These are phyloP conservation scores for Fusarium fujikuroi DNA, from an alignment of 2,329 filamentous ascomycete species.

Conservation along the genomic window DNA sequence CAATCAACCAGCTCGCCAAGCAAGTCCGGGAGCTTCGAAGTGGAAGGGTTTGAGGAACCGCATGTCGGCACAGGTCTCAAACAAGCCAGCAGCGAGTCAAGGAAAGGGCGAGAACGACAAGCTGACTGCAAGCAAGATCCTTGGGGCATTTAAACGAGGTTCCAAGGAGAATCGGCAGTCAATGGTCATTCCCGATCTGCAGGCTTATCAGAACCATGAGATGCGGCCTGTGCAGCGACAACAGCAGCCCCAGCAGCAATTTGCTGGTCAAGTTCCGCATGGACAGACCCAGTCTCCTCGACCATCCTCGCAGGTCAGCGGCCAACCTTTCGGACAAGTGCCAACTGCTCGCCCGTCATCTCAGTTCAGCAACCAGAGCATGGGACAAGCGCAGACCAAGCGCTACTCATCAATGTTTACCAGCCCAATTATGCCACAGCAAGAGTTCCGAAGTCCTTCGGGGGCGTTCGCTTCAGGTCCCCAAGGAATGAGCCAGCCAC, in stretches of 20 bases:
- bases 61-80: constrained; percentile 46
- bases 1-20: constrained; percentile 27
- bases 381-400: constrained; percentile 27
- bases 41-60: constrained; percentile 51
- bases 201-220: constrained; percentile 37
- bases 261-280: constrained; percentile 11
- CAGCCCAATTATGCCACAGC: constrained; percentile 28
- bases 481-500: constrained; percentile 18
- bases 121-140: constrained; percentile 43
- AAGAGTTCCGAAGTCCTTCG: constrained; percentile 22
- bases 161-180: constrained; percentile 45
- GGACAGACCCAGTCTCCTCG: constrained; percentile 18
- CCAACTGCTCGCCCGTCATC: constrained; percentile 24
- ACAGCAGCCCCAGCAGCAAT: constrained; percentile 20
- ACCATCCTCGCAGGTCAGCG: constrained; percentile 20
- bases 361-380: constrained; percentile 24
- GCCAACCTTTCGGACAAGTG: constrained; percentile 25
- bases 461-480: constrained; percentile 4
- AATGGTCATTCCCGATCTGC: constrained; percentile 20
- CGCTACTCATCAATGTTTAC: constrained; percentile 34
- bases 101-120: constrained; percentile 39
- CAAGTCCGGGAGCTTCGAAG: constrained; percentile 41
- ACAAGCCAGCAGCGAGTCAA: constrained; percentile 31
- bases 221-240: constrained; percentile 25
- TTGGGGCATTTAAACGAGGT: constrained; percentile 48